Evolutionary conservation across 2,329 filamentous ascomycete genomes (phyloP).

Genomic region (Fusarium ramigenum): DNA sequence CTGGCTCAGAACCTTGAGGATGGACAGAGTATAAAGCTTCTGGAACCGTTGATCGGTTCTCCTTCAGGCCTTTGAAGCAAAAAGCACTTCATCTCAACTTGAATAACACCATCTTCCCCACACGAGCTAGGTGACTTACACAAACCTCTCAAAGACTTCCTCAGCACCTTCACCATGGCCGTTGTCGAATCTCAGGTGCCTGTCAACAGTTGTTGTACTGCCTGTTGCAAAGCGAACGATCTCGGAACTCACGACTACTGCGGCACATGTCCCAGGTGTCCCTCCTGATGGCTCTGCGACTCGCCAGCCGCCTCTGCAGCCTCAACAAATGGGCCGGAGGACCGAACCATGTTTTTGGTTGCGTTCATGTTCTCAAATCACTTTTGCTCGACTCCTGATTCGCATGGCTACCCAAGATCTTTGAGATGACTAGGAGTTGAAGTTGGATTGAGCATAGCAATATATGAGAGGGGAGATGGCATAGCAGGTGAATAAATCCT

Average conservation of each 20-base stretch:
- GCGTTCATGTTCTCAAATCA: neutral
- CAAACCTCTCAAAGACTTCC: neutral
- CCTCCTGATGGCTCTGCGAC: conserved; percentile 17
- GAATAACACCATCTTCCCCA: neutral
- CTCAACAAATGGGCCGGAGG: neutral
- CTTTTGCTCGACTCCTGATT: neutral
- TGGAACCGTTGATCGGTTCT: conserved; percentile 19
- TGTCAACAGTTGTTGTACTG: conserved; percentile 43
- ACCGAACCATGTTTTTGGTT: neutral
- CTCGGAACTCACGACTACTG: conserved; percentile 48
- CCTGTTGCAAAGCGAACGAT: conserved; percentile 46
- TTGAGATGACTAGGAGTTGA: neutral
- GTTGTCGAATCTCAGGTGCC: conserved; percentile 23
- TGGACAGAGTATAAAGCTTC: conserved; percentile 38
- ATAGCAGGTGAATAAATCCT: conserved; percentile 9
- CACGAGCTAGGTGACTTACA: neutral
- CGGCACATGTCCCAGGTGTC: conserved; percentile 45
- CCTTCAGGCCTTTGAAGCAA: conserved; percentile 1
- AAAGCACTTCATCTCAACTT: conserved; percentile 7
- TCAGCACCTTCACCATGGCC: conserved; percentile 27
- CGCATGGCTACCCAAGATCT: neutral
- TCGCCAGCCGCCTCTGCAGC: neutral
- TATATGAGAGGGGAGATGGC: neutral
- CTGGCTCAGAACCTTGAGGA: conserved; percentile 18
- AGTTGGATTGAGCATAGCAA: neutral